Percentiles rank a stretch among this genome's conserved stretches.
Evolutionary conservation across 2,329 filamentous ascomycete species (phyloP).

Genomic region (Tolypocladium nubicola): DNA sequence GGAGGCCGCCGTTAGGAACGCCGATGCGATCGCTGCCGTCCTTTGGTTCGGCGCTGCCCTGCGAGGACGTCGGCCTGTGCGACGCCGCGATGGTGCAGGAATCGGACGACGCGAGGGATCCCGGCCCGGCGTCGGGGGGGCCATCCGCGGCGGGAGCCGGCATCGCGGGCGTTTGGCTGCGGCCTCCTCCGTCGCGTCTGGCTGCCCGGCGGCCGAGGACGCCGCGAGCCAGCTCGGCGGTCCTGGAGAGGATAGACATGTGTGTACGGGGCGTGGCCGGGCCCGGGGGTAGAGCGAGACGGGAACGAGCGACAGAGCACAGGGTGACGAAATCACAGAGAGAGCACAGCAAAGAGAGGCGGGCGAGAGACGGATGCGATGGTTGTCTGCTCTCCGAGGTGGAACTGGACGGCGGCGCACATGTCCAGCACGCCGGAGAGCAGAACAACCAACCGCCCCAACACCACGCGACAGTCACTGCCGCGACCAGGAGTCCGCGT

Average conservation of each 20-base stretch:
- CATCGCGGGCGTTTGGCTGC: not conserved
- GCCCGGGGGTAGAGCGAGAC: not conserved
- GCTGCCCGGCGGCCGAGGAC: not conserved
- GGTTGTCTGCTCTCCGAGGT: not conserved
- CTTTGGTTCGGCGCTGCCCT: not conserved
- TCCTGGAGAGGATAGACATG: not conserved
- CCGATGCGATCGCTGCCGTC: not conserved
- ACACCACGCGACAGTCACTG: not conserved
- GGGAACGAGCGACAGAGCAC: too few species aligned
- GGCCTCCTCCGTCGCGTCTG: not conserved
- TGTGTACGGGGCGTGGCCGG: not conserved
- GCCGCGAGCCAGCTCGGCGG: not conserved
- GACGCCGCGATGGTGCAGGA: not conserved
- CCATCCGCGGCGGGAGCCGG: constrained; percentile 3
- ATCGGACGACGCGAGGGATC: not conserved
- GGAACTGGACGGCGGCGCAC: not conserved
- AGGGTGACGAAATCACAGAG: not conserved
- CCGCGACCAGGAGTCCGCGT: not conserved
- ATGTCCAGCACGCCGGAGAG: not conserved
- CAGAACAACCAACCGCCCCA: not conserved
- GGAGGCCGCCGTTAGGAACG: constrained; percentile 14
- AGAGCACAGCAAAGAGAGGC: not conserved
- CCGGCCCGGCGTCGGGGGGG: not conserved
- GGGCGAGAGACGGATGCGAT: not conserved
- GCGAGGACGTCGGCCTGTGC: not conserved